A percentile compares a stretch with the other conserved stretches of the same genome.
Conservation (phyloP, 345 rosid species). For the Gossypium australe region DNA sequence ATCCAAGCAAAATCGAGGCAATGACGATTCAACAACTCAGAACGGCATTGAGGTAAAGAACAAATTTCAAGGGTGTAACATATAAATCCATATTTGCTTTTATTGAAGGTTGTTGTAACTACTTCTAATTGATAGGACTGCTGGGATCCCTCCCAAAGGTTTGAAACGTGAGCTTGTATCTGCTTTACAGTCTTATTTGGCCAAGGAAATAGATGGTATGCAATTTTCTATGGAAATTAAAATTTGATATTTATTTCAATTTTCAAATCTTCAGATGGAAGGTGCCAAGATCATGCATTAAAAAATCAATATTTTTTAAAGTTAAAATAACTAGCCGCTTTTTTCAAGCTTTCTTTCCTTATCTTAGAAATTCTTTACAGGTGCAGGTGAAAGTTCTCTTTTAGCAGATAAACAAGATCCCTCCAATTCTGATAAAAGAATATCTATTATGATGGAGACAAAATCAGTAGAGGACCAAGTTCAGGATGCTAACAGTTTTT, state of each 20-base stretch:
- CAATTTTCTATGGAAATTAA: background rate
- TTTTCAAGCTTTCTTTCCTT: slow-evolving; percentile 3
- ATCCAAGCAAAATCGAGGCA: slow-evolving; percentile 37
- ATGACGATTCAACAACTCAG: slow-evolving; percentile 80
- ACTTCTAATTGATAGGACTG: slow-evolving; percentile 41
- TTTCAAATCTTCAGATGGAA: background rate
- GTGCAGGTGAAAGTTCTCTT: slow-evolving; percentile 42
- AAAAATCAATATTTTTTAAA: background rate
- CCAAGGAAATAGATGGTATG: slow-evolving; percentile 45
- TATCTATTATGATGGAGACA: slow-evolving; percentile 25
- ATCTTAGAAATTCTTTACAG: slow-evolving; percentile 1
- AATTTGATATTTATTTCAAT: slow-evolving; percentile 1
- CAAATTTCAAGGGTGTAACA: slow-evolving; percentile 1
- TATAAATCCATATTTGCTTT: background rate
- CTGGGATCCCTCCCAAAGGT: slow-evolving; percentile 74
- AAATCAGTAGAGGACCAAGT: slow-evolving; percentile 20
- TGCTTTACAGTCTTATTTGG: slow-evolving; percentile 50
- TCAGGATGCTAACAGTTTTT: slow-evolving; percentile 22
- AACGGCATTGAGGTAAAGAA: slow-evolving; percentile 52
- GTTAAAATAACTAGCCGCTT: background rate
- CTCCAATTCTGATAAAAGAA: slow-evolving; percentile 24
- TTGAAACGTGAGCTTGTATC: slow-evolving; percentile 65
- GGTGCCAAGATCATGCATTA: background rate
- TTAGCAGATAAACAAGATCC: slow-evolving; percentile 23
- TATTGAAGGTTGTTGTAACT: background rate